Conservation (phyloP, 2,329 filamentous ascomycete species). For the Trichophyton mentagrophytes region DNA sequence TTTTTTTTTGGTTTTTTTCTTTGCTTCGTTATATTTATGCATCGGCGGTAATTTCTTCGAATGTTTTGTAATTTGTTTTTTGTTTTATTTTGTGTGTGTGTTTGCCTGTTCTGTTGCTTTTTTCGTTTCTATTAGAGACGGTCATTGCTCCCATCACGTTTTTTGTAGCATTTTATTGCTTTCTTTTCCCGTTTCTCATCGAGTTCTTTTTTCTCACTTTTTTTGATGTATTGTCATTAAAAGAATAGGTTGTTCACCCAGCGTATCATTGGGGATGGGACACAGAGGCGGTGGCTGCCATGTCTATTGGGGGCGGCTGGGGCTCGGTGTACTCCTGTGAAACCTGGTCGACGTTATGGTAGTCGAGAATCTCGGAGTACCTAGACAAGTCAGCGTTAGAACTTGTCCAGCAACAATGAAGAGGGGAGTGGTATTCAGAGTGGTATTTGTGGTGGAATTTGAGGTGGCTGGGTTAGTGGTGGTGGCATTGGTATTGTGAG, state of each 20-base stretch:
- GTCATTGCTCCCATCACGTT: no score
- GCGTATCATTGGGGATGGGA: background rate
- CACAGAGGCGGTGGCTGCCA: background rate
- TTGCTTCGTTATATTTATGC: background rate
- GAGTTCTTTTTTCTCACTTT: background rate
- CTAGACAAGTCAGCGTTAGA: constrained; percentile 35
- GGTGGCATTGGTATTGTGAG: background rate
- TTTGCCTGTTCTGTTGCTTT: no score
- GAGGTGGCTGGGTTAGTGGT: no score
- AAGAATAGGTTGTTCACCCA: background rate
- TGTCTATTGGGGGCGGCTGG: background rate
- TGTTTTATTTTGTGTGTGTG: background rate
- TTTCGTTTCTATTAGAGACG: no score
- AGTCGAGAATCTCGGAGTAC: constrained; percentile 98
- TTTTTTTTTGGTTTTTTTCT: background rate
- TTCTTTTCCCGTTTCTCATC: no score
- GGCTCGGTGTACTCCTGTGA: constrained; percentile 17
- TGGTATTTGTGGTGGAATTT: no score
- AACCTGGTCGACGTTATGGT: constrained; percentile 72
- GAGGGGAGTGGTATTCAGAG: no score
- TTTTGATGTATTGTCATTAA: background rate
- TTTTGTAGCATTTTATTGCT: no score
- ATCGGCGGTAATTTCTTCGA: background rate
- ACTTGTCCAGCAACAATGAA: background rate
- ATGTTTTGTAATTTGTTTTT: no score